Evolutionary conservation across 495 filamentous ascomycete species (phyloP).

Genomic region (Xylaria grammica): DNA sequence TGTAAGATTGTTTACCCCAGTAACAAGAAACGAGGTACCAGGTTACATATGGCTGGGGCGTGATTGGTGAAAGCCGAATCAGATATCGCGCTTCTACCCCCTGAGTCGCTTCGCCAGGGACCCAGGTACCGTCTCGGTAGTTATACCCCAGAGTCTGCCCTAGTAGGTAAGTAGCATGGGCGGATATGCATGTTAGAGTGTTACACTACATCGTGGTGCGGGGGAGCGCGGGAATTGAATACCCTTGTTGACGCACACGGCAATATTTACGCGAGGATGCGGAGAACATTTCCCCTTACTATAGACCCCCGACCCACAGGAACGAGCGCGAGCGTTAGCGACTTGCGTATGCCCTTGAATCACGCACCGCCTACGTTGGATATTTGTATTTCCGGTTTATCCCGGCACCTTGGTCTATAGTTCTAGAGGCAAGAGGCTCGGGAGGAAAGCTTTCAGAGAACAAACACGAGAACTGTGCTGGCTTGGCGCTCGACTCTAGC

Average conservation of each 20-base stretch:
- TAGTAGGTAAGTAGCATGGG: no score
- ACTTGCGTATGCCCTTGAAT: not conserved
- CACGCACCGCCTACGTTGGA: not conserved
- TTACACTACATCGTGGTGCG: no score
- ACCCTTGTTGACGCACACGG: not conserved
- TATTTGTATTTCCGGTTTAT: not conserved
- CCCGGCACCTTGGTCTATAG: not conserved
- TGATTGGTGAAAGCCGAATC: not conserved
- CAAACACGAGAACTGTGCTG: no score
- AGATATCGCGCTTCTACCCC: no score
- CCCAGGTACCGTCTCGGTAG: no score
- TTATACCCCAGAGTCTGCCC: no score
- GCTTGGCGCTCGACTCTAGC: not conserved
- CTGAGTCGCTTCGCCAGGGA: no score
- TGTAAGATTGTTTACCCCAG: no score
- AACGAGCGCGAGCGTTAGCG: not conserved
- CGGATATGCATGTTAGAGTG: no score
- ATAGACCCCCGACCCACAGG: not conserved
- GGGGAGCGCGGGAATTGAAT: not conserved
- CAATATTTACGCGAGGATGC: not conserved
- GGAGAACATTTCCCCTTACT: not conserved
- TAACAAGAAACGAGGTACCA: no score
- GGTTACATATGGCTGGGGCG: not conserved
- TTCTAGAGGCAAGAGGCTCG: no score
- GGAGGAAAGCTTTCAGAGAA: no score